phyloP scores from a whole-genome alignment of 1,284 basidiomycete genomes.

The Cutaneotrichosporon cutaneum region DNA sequence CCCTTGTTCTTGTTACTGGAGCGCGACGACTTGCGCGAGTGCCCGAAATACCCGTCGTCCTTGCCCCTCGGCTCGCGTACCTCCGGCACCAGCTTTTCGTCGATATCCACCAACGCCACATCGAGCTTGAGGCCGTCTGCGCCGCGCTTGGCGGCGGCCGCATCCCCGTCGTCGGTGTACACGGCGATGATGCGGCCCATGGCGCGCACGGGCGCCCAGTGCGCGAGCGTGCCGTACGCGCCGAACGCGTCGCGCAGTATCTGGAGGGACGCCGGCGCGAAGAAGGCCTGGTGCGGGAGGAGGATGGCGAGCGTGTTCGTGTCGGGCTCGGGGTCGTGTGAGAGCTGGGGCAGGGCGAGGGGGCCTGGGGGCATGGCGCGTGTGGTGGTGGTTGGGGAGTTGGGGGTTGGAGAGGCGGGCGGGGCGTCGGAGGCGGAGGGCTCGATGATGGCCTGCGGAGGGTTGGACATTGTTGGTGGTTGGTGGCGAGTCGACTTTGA shows the following conservation, averaged over 20 bases:
- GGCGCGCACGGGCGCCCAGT: conserved; percentile 80
- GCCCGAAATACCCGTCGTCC: conserved; percentile 14
- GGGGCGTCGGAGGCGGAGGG: not conserved
- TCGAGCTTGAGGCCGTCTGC: conserved; percentile 46
- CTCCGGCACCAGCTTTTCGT: not conserved
- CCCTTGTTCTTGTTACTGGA: conserved; percentile 13
- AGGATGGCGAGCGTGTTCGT: conserved; percentile 73
- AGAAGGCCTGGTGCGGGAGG: conserved; percentile 65
- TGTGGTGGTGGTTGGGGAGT: not conserved
- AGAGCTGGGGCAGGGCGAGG: conserved; percentile 25
- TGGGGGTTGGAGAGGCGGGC: not conserved
- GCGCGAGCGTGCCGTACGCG: conserved; percentile 70
- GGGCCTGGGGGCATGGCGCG: conserved; percentile 7
- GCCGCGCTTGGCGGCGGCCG: conserved; percentile 45
- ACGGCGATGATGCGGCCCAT: conserved; percentile 80
- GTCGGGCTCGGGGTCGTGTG: conserved; percentile 13
- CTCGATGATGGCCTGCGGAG: not conserved
- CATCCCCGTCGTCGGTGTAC: conserved; percentile 60
- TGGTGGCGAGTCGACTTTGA: too few relatives aligned
- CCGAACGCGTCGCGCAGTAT: conserved; percentile 68
- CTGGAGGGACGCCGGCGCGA: conserved; percentile 64
- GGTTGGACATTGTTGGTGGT: not conserved
- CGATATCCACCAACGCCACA: conserved; percentile 11
- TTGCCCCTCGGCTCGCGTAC: not conserved
- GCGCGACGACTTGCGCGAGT: conserved; percentile 15